Evolutionary conservation across 768 basidiomycete species (phyloP).

Genomic region (Cystofilobasidium capitatum): DNA sequence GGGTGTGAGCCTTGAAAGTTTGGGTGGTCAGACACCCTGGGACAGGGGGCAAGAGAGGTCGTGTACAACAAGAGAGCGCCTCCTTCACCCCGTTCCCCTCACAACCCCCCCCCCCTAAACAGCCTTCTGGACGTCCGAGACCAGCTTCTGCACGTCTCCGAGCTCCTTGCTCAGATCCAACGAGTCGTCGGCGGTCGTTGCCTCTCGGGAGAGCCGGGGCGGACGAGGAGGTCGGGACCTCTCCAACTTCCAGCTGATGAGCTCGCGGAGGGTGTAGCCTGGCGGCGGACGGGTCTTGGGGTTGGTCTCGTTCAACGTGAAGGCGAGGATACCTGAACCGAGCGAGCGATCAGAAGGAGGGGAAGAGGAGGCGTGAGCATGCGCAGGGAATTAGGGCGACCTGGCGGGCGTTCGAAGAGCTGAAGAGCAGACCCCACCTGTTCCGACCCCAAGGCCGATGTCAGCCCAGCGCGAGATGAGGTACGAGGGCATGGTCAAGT

Average conservation of each 20-base stretch:
- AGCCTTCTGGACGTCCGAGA: too few species aligned
- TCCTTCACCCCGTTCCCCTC: too few species aligned
- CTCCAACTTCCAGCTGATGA: slow-evolving; percentile 33
- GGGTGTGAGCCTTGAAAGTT: too few species aligned
- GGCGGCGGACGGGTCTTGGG: slow-evolving; percentile 36
- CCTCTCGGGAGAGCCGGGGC: not conserved
- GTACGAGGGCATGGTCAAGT: slow-evolving; percentile 3
- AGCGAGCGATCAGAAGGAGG: not conserved
- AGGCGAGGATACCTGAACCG: slow-evolving; percentile 35
- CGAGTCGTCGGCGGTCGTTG: not conserved
- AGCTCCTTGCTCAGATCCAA: not conserved
- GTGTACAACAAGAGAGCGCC: too few species aligned
- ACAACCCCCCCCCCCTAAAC: too few species aligned
- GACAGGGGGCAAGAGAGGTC: too few species aligned
- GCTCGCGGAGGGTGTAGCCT: slow-evolving; percentile 37
- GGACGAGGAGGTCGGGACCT: not conserved
- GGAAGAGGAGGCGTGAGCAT: not conserved
- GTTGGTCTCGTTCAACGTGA: slow-evolving; percentile 39
- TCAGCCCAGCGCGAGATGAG: slow-evolving; percentile 14
- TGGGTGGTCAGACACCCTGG: too few species aligned
- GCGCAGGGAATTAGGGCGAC: not conserved
- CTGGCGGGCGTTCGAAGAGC: not conserved
- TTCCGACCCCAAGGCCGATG: slow-evolving; percentile 3
- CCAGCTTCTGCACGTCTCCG: not conserved
- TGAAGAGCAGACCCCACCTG: not conserved